Evolutionary conservation across 1,139 yeast genomes (phyloP).

Genomic region (Scheffersomyces quercinus): DNA sequence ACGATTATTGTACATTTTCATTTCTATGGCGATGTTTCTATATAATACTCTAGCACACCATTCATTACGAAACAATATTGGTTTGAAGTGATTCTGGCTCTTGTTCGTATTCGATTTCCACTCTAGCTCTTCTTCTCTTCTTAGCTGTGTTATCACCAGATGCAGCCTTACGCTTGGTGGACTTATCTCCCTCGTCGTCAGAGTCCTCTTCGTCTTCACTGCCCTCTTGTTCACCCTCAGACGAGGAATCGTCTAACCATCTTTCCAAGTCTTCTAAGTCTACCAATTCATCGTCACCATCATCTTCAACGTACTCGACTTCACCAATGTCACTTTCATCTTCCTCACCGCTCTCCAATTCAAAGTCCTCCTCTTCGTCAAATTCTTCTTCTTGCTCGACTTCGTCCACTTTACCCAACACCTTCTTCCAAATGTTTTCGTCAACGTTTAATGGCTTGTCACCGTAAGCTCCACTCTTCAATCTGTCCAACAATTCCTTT

Average conservation of each 20-base stretch:
- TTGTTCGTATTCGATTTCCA: slow-evolving; percentile 83
- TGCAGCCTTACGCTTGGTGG: slow-evolving; percentile 42
- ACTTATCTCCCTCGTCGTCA: slow-evolving; percentile 16
- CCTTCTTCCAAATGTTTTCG: slow-evolving; percentile 93
- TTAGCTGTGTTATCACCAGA: slow-evolving; percentile 38
- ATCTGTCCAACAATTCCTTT: slow-evolving; percentile 87
- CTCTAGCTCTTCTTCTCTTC: slow-evolving; percentile 67
- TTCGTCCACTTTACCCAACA: slow-evolving; percentile 69
- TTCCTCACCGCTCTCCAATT: slow-evolving; percentile 53
- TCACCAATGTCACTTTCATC: slow-evolving; percentile 74
- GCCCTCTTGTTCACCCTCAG: slow-evolving; percentile 24
- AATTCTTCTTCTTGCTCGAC: slow-evolving; percentile 65
- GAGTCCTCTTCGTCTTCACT: slow-evolving; percentile 21
- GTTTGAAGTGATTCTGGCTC: slow-evolving; percentile 49
- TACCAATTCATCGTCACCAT: slow-evolving; percentile 83
- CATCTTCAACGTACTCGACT: slow-evolving; percentile 83
- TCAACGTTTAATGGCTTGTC: slow-evolving; percentile 97
- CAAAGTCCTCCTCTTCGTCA: slow-evolving; percentile 58
- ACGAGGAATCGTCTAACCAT: slow-evolving; percentile 75
- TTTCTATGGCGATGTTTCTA: neutral
- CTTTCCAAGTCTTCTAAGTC: slow-evolving; percentile 90
- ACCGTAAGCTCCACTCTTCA: slow-evolving; percentile 97
- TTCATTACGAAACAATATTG: slow-evolving; percentile 26
- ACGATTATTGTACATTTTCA: slow-evolving; percentile 1
- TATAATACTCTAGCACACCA: too few species aligned